These are phyloP conservation scores for Aulographum hederae DNA, from an alignment of 2,329 filamentous ascomycete genomes.

Conservation along the genomic window DNA sequence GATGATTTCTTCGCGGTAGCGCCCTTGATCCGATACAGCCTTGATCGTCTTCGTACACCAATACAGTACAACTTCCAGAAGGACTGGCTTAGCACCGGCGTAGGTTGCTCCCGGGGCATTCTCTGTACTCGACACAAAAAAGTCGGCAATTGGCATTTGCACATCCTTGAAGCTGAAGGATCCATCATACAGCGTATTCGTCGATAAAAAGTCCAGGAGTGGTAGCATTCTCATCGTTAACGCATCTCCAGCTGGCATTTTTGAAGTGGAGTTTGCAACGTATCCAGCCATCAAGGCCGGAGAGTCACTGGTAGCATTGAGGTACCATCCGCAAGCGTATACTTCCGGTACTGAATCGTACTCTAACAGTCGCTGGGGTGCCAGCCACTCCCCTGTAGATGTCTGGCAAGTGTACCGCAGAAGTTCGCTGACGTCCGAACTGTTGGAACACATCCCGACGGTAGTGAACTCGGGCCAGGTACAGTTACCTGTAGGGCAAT, in stretches of 20 bases:
- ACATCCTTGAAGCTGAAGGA: neutral
- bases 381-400: neutral
- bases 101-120: neutral
- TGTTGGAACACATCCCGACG: constrained; percentile 4
- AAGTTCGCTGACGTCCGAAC: constrained; percentile 1
- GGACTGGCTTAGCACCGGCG: constrained; percentile 1
- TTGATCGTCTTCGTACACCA: constrained; percentile 10
- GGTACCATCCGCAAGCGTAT: constrained; percentile 5
- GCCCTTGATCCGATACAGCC: constrained; percentile 6
- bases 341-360: neutral
- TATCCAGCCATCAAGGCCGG: constrained; percentile 5
- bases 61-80: constrained; percentile 2
- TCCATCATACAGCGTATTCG: neutral
- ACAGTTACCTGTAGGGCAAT: constrained; percentile 5
- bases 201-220: neutral
- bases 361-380: neutral
- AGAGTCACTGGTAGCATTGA: constrained; percentile 1
- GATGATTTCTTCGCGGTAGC: neutral
- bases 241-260: neutral
- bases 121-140: neutral
- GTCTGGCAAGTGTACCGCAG: constrained; percentile 1
- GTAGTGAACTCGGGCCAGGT: constrained; percentile 3
- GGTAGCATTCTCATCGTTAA: neutral
- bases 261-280: neutral
- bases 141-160: neutral